Percentiles rank a stretch among this genome's conserved stretches.
phyloP scores from a whole-genome alignment of 257 asterid genomes.

The Solanum etuberosum region DNA sequence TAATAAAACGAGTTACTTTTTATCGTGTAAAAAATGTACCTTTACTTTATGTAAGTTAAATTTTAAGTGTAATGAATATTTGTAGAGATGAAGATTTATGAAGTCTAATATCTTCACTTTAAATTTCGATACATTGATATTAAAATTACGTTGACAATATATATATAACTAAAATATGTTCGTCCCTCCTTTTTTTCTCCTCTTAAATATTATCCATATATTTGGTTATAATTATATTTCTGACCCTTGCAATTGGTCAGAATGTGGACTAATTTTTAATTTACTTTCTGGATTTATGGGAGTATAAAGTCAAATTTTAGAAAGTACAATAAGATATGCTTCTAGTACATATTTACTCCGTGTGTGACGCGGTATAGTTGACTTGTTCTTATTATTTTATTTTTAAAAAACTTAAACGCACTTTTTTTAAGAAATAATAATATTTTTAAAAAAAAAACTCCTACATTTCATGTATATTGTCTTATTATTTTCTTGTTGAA shows the following conservation, averaged over 20 bases:
- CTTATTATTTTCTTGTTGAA: not conserved
- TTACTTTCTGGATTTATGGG: not conserved
- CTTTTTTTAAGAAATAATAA: not conserved
- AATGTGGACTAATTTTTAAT: not conserved
- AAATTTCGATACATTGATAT: no score
- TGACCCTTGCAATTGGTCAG: not conserved
- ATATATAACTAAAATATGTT: not conserved
- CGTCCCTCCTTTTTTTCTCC: not conserved
- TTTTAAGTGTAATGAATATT: no score
- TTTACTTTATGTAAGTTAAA: no score
- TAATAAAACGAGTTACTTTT: no score
- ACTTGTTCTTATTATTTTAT: not conserved
- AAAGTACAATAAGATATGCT: not conserved
- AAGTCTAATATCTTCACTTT: no score
- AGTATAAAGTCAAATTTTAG: not conserved
- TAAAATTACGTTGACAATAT: not conserved
- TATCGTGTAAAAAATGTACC: no score
- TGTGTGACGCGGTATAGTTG: not conserved
- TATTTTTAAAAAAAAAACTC: not conserved
- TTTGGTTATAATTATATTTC: not conserved
- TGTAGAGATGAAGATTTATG: no score
- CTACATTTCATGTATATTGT: not conserved
- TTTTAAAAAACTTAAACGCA: not conserved
- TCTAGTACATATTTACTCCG: not conserved
- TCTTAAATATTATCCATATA: not conserved